A percentile compares a stretch with the other conserved stretches of the same genome.
Conservation (phyloP, 495 filamentous ascomycete genomes). For the Physcia stellaris region DNA sequence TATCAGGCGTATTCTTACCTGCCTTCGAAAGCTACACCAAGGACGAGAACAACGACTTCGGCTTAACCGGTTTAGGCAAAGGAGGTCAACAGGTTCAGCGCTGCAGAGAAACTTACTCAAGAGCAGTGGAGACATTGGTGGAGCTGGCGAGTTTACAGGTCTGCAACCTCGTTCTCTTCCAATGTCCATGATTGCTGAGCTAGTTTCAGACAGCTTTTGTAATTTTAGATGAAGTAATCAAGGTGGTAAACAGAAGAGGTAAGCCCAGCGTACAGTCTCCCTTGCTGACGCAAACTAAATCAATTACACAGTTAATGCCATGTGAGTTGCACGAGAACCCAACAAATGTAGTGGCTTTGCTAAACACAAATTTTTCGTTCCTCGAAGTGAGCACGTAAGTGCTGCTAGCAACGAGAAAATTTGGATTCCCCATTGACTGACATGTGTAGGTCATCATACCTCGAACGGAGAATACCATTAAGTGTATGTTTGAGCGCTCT, state of each 20-base stretch:
- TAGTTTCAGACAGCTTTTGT: constrained; percentile 74
- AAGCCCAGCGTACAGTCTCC: too few relatives aligned
- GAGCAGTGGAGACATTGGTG: constrained; percentile 91
- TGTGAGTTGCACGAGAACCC: constrained; percentile 40
- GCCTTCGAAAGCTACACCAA: constrained; percentile 79
- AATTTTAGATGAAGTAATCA: constrained; percentile 97
- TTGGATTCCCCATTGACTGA: too few relatives aligned
- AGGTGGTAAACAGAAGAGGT: constrained; percentile 94
- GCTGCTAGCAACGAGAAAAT: too few relatives aligned
- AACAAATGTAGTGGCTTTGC: not conserved
- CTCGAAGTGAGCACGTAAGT: constrained; percentile 13
- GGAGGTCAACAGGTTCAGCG: constrained; percentile 94
- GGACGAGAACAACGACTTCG: constrained; percentile 92
- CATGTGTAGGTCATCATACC: constrained; percentile 93
- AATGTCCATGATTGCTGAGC: not conserved
- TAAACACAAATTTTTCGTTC: not conserved
- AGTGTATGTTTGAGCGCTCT: constrained; percentile 41
- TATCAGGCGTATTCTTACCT: constrained; percentile 87
- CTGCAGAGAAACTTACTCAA: constrained; percentile 92
- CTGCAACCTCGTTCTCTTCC: constrained; percentile 6
- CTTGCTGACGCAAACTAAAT: too few relatives aligned
- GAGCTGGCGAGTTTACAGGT: constrained; percentile 90
- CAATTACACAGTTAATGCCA: constrained; percentile 63
- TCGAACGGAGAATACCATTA: constrained; percentile 96
- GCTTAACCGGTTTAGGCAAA: constrained; percentile 88